Evolutionary conservation across 2,329 filamentous ascomycete species (phyloP).

Genomic region (Mycocentrospora acerina): DNA sequence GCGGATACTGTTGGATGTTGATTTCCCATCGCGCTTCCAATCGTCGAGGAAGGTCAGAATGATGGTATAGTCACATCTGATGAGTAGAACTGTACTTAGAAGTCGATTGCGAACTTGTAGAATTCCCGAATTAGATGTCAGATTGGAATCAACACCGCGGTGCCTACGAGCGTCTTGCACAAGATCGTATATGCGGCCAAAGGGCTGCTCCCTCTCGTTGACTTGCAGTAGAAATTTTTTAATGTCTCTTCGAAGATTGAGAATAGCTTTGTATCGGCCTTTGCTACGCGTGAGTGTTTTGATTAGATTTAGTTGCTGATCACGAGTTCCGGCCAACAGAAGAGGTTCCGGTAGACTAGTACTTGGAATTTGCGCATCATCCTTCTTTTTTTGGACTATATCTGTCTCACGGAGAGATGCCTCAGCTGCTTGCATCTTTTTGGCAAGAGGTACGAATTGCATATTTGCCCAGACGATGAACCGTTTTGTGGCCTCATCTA

Average conservation of each 20-base stretch:
- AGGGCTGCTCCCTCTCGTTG: neutral
- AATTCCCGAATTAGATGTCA: too few species aligned
- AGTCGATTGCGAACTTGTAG: too few species aligned
- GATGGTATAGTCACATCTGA: too few species aligned
- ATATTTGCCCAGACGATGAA: slow-evolving; percentile 37
- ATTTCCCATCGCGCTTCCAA: neutral
- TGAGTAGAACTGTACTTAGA: neutral
- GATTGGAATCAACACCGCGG: too few species aligned
- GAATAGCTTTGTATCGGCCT: neutral
- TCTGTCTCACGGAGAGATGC: neutral
- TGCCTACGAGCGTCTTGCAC: too few species aligned
- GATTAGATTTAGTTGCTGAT: neutral
- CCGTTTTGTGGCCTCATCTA: slow-evolving; percentile 42
- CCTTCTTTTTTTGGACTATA: neutral
- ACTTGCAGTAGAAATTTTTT: too few species aligned
- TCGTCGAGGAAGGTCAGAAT: too few species aligned
- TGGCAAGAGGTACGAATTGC: slow-evolving; percentile 28
- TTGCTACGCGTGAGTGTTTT: neutral
- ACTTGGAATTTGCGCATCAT: slow-evolving; percentile 16
- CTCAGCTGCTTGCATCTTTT: slow-evolving; percentile 15
- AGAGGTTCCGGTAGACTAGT: slow-evolving; percentile 1
- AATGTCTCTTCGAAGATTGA: neutral
- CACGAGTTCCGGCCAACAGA: too few species aligned
- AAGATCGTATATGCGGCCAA: neutral
- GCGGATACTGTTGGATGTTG: too few species aligned